A percentile compares a stretch with the other conserved stretches of the same genome.
Evolutionary conservation across 805 yeast species (phyloP).

Genomic region (Schwanniomyces pseudopolymorphus): DNA sequence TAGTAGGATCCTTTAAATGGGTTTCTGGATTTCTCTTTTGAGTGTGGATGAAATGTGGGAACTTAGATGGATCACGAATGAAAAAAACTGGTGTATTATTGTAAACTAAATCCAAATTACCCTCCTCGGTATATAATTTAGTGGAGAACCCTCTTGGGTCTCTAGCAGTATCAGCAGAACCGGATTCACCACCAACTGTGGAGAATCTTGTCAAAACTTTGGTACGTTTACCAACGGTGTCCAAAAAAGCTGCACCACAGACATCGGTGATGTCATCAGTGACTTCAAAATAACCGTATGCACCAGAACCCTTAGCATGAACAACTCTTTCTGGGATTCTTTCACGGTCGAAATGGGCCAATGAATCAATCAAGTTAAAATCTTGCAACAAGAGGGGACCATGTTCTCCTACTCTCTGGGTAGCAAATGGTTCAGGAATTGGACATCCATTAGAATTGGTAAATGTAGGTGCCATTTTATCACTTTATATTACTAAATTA

Average conservation of each 20-base stretch:
- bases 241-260: conserved; percentile 68
- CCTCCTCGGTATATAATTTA: conserved; percentile 81
- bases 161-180: conserved; percentile 80
- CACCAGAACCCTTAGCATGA: conserved; percentile 93
- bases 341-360: conserved; percentile 88
- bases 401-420: conserved; percentile 70
- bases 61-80: conserved; percentile 80
- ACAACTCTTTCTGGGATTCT: conserved; percentile 91
- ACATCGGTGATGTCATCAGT: conserved; percentile 81
- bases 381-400: conserved; percentile 85
- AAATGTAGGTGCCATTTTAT: conserved; percentile 52
- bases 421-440: conserved; percentile 71
- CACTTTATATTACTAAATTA: not conserved
- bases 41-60: conserved; percentile 86
- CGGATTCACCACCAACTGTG: conserved; percentile 84
- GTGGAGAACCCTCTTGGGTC: conserved; percentile 86
- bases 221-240: conserved; percentile 77
- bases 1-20: conserved; percentile 73
- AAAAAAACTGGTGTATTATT: conserved; percentile 87
- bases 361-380: conserved; percentile 72
- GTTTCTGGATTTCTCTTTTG: conserved; percentile 86
- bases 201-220: conserved; percentile 74
- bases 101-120: conserved; percentile 81
- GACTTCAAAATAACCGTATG: conserved; percentile 81
- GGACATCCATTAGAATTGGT: conserved; percentile 79